A percentile compares a stretch with the other conserved stretches of the same genome.
Conservation (phyloP, 1,139 yeast species). For the Debaryomyces sp. region DNA sequence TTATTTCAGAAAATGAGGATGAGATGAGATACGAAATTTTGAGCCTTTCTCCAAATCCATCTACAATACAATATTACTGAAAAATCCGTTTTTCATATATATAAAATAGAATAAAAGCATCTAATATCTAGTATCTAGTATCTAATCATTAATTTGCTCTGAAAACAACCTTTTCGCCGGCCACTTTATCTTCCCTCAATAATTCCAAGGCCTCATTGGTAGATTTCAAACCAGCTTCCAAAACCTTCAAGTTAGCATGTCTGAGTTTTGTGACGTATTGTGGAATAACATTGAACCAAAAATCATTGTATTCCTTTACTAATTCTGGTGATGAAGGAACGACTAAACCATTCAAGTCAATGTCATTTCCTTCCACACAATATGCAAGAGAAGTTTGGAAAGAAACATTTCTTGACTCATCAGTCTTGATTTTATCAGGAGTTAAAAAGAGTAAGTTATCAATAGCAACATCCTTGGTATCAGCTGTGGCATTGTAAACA, state of each 20-base stretch:
- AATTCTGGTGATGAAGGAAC: conserved; percentile 23
- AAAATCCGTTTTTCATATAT: background rate
- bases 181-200: conserved; percentile 26
- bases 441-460: conserved; percentile 34
- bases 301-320: conserved; percentile 17
- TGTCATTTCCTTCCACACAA: conserved; percentile 31
- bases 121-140: no score
- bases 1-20: no score
- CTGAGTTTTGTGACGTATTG: conserved; percentile 18
- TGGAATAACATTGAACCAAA: conserved; percentile 28
- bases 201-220: conserved; percentile 31
- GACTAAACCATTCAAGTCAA: conserved; percentile 18
- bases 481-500: conserved; percentile 46
- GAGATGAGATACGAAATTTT: no score
- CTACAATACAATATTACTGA: no score
- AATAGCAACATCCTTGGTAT: conserved; percentile 22
- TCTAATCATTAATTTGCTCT: conserved; percentile 5
- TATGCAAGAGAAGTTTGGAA: conserved; percentile 38
- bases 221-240: conserved; percentile 28
- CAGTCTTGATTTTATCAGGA: conserved; percentile 18
- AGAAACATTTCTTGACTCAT: conserved; percentile 22
- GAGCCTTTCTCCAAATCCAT: no score
- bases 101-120: no score
- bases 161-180: conserved; percentile 31
- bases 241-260: conserved; percentile 26